phyloP scores from a whole-genome alignment of 192 early-diverging fungal genomes.

The Coemansia biformis region DNA sequence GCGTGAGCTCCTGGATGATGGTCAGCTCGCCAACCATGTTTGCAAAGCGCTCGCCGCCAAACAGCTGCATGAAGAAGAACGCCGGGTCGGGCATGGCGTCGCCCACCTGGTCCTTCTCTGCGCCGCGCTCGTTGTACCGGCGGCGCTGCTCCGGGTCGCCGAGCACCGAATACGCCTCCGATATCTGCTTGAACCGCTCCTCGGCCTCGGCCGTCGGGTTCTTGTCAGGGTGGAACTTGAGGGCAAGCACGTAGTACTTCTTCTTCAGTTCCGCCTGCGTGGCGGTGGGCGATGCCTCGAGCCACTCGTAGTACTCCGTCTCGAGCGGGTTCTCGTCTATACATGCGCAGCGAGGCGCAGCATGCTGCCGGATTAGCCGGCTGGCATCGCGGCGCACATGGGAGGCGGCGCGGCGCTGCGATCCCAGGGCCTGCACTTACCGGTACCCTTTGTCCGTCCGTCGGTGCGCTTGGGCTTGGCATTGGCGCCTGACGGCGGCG shows the following conservation, averaged over 20 bases:
- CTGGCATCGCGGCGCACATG: no score
- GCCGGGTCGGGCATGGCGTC: constrained; percentile 82
- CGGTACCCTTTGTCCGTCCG: constrained; percentile 41
- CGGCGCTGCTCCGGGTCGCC: constrained; percentile 85
- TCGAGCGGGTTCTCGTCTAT: constrained; percentile 71
- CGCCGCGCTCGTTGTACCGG: constrained; percentile 83
- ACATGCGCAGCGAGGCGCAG: neutral
- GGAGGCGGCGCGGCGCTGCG: no score
- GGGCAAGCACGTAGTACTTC: constrained; percentile 63
- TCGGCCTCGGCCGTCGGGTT: constrained; percentile 52
- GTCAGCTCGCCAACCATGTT: constrained; percentile 97
- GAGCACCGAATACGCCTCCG: constrained; percentile 94
- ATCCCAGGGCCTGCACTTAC: neutral
- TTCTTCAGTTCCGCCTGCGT: constrained; percentile 87
- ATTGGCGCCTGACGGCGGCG: constrained; percentile 3
- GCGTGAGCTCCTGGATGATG: constrained; percentile 87
- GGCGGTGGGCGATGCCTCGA: constrained; percentile 71
- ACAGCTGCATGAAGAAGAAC: constrained; percentile 92
- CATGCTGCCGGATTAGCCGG: no score
- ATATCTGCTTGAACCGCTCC: constrained; percentile 85
- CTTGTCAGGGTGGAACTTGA: constrained; percentile 59
- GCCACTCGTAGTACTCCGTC: constrained; percentile 85
- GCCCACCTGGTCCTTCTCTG: constrained; percentile 54
- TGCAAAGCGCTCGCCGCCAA: constrained; percentile 97
- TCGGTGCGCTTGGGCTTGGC: constrained; percentile 30